Percentiles rank a stretch among this genome's conserved stretches.
Conservation (phyloP, 352 stramenopile genomes). For the Phytophthora litchii region DNA sequence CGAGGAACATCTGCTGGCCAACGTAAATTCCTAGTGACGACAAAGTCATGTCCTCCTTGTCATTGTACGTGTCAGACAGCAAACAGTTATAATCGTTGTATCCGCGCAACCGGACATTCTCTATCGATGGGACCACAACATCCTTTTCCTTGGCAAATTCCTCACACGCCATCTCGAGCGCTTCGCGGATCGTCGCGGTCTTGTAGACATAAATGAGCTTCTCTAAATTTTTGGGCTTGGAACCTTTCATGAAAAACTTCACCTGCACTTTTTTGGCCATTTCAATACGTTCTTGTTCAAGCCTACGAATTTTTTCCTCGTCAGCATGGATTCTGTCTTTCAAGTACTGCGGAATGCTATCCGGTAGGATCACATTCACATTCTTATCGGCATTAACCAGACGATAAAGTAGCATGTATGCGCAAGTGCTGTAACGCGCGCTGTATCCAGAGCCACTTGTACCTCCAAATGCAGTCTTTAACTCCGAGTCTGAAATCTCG, state of each 20-base stretch:
- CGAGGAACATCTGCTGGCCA: constrained; percentile 77
- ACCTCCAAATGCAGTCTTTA: constrained; percentile 79
- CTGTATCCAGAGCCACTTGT: constrained; percentile 59
- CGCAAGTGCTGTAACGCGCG: constrained; percentile 76
- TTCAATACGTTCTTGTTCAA: constrained; percentile 73
- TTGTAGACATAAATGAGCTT: constrained; percentile 81
- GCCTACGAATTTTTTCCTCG: constrained; percentile 57
- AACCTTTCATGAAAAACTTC: constrained; percentile 84
- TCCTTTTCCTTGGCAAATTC: constrained; percentile 68
- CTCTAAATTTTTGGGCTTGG: constrained; percentile 64
- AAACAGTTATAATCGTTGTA: constrained; percentile 85
- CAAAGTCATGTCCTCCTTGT: constrained; percentile 59
- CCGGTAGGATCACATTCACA: constrained; percentile 61
- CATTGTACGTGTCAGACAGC: constrained; percentile 66
- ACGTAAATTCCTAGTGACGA: constrained; percentile 66
- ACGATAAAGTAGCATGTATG: constrained; percentile 94
- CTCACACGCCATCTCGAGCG: constrained; percentile 46
- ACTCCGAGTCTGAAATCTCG: constrained; percentile 76
- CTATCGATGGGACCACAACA: constrained; percentile 48
- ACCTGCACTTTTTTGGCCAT: constrained; percentile 78
- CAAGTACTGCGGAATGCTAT: constrained; percentile 71
- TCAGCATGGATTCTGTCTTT: constrained; percentile 70
- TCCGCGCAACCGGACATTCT: constrained; percentile 65
- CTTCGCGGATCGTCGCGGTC: constrained; percentile 65
- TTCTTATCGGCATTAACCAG: constrained; percentile 73